phyloP scores from a whole-genome alignment of 176 grass and related monocot species.

The Aegilops sharonensis region DNA sequence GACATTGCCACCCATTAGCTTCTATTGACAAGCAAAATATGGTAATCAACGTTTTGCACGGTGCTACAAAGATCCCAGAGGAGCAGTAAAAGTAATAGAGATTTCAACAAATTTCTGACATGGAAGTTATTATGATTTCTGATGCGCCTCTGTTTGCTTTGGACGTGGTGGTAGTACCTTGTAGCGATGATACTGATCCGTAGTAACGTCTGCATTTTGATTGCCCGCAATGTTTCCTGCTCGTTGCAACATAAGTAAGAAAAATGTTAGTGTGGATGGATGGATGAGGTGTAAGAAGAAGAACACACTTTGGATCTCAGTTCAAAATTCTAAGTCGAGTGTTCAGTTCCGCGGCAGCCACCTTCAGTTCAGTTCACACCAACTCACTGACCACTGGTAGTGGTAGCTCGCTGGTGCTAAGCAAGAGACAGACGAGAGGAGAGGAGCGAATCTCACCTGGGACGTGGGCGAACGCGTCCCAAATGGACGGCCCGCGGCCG shows the following conservation, averaged over 20 bases:
- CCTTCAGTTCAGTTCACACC: too few relatives aligned
- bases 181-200: conserved; percentile 68
- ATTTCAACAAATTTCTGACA: too few relatives aligned
- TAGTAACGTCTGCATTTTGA: conserved; percentile 55
- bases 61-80: too few relatives aligned
- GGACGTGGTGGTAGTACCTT: conserved; percentile 25
- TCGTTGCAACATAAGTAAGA: background rate
- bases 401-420: too few relatives aligned
- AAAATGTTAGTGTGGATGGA: background rate
- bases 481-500: conserved; percentile 59
- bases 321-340: background rate
- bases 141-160: background rate
- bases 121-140: too few relatives aligned
- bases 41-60: too few relatives aligned
- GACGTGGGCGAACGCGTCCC: conserved; percentile 61
- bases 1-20: background rate
- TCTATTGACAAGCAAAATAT: background rate
- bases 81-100: too few relatives aligned
- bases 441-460: conserved; percentile 18
- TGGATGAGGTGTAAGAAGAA: background rate
- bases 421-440: too few relatives aligned
- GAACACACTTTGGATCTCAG: background rate
- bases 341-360: background rate
- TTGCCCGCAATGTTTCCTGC: conserved; percentile 47
- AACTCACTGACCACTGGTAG: too few relatives aligned